Conservation (phyloP, 2,329 filamentous ascomycete genomes). For the Calonectria pseudoturangicola region DNA sequence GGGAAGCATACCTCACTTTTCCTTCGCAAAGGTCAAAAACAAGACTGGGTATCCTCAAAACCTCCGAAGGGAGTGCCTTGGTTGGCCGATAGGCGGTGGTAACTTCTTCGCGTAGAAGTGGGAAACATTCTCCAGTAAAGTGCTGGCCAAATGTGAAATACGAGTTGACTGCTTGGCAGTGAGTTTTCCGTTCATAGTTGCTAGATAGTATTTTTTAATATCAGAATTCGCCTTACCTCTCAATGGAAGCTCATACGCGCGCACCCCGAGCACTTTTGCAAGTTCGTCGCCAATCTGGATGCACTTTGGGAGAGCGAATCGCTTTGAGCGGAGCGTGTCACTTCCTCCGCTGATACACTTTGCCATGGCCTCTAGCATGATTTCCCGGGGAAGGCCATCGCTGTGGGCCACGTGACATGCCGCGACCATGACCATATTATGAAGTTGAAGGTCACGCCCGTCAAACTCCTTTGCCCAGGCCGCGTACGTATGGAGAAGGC, state of each 20-base stretch:
- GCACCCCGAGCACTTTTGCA: slow-evolving; percentile 48
- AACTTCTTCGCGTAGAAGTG: slow-evolving; percentile 51
- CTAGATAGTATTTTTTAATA: slow-evolving; percentile 24
- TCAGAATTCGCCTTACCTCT: slow-evolving; percentile 47
- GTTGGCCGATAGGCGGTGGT: slow-evolving; percentile 50
- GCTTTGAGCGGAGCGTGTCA: slow-evolving; percentile 52
- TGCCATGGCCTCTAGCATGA: slow-evolving; percentile 50
- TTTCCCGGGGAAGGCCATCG: slow-evolving; percentile 47
- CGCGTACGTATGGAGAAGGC: slow-evolving; percentile 51
- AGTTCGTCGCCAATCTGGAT: slow-evolving; percentile 54
- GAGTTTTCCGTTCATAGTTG: slow-evolving; percentile 40
- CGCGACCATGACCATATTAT: slow-evolving; percentile 54
- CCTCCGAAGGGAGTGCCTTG: slow-evolving; percentile 47
- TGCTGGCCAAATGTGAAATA: slow-evolving; percentile 54
- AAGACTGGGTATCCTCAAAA: slow-evolving; percentile 50
- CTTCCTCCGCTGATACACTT: slow-evolving; percentile 53
- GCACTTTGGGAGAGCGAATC: slow-evolving; percentile 54
- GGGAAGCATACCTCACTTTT: slow-evolving; percentile 49
- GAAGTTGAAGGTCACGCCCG: slow-evolving; percentile 51
- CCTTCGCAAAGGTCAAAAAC: slow-evolving; percentile 51
- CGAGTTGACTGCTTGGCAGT: slow-evolving; percentile 48
- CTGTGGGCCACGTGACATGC: slow-evolving; percentile 51
- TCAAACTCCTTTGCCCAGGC: slow-evolving; percentile 50
- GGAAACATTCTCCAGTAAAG: slow-evolving; percentile 53
- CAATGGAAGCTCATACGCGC: slow-evolving; percentile 53